phyloP scores from a whole-genome alignment of 306 rosid species.

The Malus fusca region DNA sequence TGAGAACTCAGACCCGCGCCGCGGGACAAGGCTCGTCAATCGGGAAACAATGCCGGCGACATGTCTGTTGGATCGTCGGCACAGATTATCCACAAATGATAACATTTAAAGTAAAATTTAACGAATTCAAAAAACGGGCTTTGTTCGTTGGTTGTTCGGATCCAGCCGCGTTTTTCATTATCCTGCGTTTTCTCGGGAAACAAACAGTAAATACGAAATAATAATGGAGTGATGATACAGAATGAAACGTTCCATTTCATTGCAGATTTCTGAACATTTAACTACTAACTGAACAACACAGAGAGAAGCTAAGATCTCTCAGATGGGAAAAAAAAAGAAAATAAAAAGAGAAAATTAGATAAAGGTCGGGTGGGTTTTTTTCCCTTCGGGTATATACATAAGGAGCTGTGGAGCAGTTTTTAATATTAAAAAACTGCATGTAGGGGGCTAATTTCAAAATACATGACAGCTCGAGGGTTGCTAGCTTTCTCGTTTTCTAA shows the following conservation, averaged over 20 bases:
- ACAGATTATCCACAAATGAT: background rate
- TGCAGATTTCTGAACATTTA: background rate
- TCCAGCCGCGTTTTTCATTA: background rate
- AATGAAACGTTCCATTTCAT: background rate
- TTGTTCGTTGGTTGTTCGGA: background rate
- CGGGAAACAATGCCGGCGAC: conserved; percentile 33
- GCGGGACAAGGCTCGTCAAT: conserved; percentile 17
- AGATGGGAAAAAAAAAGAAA: background rate
- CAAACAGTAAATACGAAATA: background rate
- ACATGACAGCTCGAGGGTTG: conserved; percentile 9
- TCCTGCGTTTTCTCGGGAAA: background rate
- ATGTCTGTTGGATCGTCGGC: conserved; percentile 19
- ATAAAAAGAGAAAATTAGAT: background rate
- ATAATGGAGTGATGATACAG: background rate
- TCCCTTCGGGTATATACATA: background rate
- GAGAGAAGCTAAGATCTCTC: conserved; percentile 30
- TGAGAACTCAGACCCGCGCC: background rate
- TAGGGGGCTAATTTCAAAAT: background rate
- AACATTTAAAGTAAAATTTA: background rate
- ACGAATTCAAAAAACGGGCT: background rate
- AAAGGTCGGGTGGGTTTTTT: background rate
- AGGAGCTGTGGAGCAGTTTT: conserved; percentile 2
- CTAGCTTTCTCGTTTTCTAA: conserved; percentile 1
- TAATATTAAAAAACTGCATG: background rate
- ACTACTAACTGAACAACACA: conserved; percentile 25